Evolutionary conservation across 2,329 filamentous ascomycete genomes (phyloP), one percentile per base, ranked within the genome.

Genomic region (Trichoderma asperellum): DNA sequence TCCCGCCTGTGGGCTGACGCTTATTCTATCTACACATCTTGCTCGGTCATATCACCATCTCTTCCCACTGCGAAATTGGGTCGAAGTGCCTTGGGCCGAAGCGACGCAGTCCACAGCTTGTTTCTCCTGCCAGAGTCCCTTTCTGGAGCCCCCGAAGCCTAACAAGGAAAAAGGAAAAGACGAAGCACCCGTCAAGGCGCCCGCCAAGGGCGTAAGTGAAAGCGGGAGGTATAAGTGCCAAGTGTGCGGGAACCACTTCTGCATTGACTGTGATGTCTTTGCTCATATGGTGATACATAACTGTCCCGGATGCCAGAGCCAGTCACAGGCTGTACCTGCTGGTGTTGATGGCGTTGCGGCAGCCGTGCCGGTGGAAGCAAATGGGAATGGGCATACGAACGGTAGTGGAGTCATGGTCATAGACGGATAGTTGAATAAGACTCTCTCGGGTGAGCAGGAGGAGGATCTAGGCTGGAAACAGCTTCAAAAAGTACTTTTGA

Each of bases 241-340:
- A 73, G 89, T 91, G n/a, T 99, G 96, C 79, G 81, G 86, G 3
- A 90, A 92, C 70, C 95, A 98, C 81, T 99, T 98, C 78, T 99
- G 96, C 83, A 96, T 99, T 73, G 96, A 99, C 79, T 99, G 96
- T 79, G 96, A 99, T 79, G 89, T 97, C 29, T 97, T 96, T 81
- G 92, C 93, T 29, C 96, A 99, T 78, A 94, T 97, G 81, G 89
- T 96, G 14, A 87, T 97, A 63, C 95, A 99, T 78, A 98, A 98
- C 80, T 99, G 96, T 76, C 94, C 96, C 0, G 95, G 95, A 0
- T 99, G 96, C 79, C 91, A 88, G 79, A 87, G 86, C 75, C 64
- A 59, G 21, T 6, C 37, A 4, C 63, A 58, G 4, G 27, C 40
- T 24, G 37, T 21, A 11, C 27, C 63, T 18, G 32, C 70, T 66